Evolutionary conservation across 441 rosid species (phyloP), one percentile per base, ranked within the genome.

Genomic region (Isatis lusitanica): DNA sequence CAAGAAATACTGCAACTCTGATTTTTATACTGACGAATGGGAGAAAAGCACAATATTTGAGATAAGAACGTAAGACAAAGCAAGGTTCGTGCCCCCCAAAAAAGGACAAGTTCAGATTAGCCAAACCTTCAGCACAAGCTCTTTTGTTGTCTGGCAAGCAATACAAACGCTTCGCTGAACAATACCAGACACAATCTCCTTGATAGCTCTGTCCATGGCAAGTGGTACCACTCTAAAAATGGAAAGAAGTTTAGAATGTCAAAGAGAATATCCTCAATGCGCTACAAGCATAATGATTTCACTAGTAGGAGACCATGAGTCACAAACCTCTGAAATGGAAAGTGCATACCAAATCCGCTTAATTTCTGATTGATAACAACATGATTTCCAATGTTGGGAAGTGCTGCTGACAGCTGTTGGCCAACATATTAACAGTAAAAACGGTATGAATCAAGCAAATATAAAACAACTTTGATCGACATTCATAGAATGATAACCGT

Each of bases 81-180:
- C 6, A 42, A 66, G 16, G 60, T 12, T 17, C 16, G 28, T 6
- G 5, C 31, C 52, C 12, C 26, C 5, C 1, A 40, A 26, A 66
- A 58, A 28, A 17, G 6, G 35, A 38, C 73, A 12, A 47, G 21
- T 70, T 69, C 38, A 70, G 71, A 60, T 43, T 39, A 39, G 65
- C 77, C 70, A 73, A 21, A 93, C 98, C 98, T 96, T 96, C 64
- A 96, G 79, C 73, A 96, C 98, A 78, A 96, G 98, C 79, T 96
- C 99, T 79, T 96, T 96, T 48, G 98, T 93, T 47, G 99, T 96
- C 79, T 93, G 98, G 67, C 97, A 92, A 60, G 99, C 98, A 80
- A 96, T 92, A 42, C 97, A 91, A 80, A 93, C 98, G 81, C 99
- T 93, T 64, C 97, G 93, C 80, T 96, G 98, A 84, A 93, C 98